These are phyloP conservation scores for Suhomyces pyralidae DNA, from an alignment of 805 yeast genomes.

Conservation along the genomic window DNA sequence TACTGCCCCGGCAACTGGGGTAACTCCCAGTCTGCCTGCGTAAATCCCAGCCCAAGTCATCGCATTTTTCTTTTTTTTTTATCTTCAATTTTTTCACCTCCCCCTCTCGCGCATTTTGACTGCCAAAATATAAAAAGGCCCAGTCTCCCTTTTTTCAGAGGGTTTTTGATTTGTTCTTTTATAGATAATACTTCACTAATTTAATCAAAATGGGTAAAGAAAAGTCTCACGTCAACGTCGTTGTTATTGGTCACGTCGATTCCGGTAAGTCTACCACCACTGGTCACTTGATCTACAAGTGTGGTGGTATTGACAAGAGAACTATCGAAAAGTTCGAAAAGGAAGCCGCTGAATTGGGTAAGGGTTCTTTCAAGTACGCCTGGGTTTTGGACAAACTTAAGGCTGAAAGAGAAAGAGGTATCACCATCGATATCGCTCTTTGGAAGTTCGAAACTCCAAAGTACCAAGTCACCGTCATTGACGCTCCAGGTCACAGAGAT, in stretches of 20 bases:
- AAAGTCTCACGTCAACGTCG: slow-evolving; percentile 98
- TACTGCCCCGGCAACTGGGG: background rate
- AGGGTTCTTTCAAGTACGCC: slow-evolving; percentile 97
- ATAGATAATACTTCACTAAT: background rate
- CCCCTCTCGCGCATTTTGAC: slow-evolving; percentile 1
- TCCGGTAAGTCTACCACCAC: slow-evolving; percentile 95
- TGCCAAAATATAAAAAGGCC: background rate
- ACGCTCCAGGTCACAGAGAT: slow-evolving; percentile 96
- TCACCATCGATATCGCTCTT: slow-evolving; percentile 90
- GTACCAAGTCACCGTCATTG: slow-evolving; percentile 86
- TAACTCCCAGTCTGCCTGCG: background rate
- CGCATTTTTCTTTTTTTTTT: background rate
- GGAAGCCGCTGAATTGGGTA: slow-evolving; percentile 97
- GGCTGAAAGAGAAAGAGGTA: slow-evolving; percentile 97
- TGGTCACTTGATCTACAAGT: slow-evolving; percentile 98
- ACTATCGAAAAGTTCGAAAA: slow-evolving; percentile 97
- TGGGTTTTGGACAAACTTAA: slow-evolving; percentile 94
- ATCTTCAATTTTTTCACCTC: slow-evolving; percentile 4
- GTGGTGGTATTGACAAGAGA: slow-evolving; percentile 99
- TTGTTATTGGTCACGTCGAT: slow-evolving; percentile 99
- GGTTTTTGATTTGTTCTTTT: background rate
- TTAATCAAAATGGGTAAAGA: slow-evolving; percentile 71
- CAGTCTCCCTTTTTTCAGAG: background rate
- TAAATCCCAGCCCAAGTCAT: slow-evolving; percentile 1
- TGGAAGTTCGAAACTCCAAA: slow-evolving; percentile 92